Conservation (phyloP, 176 grass and related monocot genomes). For the Luzula sylvatica region DNA sequence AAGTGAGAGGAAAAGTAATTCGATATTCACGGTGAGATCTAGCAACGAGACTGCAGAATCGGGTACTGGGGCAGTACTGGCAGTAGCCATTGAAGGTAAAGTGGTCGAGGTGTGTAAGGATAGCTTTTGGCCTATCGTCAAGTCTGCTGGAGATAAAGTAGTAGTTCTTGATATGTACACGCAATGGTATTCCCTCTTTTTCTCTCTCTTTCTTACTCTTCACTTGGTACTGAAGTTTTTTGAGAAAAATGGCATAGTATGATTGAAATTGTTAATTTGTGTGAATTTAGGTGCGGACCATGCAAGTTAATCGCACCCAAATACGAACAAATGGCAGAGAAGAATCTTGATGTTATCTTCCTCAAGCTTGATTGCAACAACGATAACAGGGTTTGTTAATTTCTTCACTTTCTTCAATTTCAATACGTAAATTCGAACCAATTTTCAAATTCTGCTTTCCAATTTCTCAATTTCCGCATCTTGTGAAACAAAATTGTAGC, state of each 20-base stretch:
- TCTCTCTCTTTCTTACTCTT: too few species aligned
- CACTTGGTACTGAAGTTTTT: neutral
- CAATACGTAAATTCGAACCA: neutral
- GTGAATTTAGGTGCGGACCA: conserved; percentile 64
- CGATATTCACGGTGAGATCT: conserved; percentile 31
- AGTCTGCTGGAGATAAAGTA: conserved; percentile 56
- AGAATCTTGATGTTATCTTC: conserved; percentile 74
- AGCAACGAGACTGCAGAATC: conserved; percentile 42
- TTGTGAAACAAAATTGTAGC: conserved; percentile 26
- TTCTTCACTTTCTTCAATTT: conserved; percentile 5
- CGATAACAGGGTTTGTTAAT: conserved; percentile 72
- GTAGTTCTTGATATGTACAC: conserved; percentile 99
- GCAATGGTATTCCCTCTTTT: conserved; percentile 48
- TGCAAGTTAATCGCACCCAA: conserved; percentile 87
- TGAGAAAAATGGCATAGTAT: neutral
- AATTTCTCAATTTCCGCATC: neutral
- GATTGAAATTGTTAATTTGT: neutral
- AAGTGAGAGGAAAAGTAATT: conserved; percentile 8
- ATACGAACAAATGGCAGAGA: conserved; percentile 78
- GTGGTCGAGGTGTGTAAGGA: conserved; percentile 90
- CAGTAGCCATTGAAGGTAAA: conserved; percentile 42
- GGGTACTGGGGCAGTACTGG: conserved; percentile 2
- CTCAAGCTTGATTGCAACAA: conserved; percentile 97
- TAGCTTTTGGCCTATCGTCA: conserved; percentile 89
- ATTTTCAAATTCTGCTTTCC: neutral